Conservation (phyloP, 2,329 filamentous ascomycete species). For the Metarhizium humberi region DNA sequence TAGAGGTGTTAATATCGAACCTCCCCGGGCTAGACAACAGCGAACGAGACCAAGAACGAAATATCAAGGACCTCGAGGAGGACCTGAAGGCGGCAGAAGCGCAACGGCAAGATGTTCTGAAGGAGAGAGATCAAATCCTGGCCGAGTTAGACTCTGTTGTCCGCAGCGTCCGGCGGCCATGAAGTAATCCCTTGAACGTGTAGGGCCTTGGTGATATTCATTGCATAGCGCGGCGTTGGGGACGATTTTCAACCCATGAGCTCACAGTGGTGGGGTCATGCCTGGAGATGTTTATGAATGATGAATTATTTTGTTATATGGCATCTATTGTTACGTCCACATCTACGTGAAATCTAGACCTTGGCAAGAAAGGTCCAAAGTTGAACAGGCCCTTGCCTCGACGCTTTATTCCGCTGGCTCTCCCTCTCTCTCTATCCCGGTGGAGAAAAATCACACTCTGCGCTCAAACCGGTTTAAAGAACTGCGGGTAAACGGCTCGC, state of each 20-base stretch:
- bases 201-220: conserved; percentile 1
- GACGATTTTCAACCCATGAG: background rate
- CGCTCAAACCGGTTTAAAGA: conserved; percentile 56
- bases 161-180: conserved; percentile 49
- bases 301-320: background rate
- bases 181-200: conserved; percentile 13
- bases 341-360: background rate
- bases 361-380: background rate
- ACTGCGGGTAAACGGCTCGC: conserved; percentile 65
- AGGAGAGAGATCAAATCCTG: conserved; percentile 53
- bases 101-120: conserved; percentile 52
- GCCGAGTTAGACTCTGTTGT: conserved; percentile 52
- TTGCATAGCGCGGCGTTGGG: conserved; percentile 21
- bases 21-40: conserved; percentile 72
- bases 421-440: background rate
- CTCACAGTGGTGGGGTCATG: background rate
- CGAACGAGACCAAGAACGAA: conserved; percentile 64
- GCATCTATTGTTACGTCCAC: background rate
- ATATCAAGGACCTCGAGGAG: conserved; percentile 55
- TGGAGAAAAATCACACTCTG: conserved; percentile 10
- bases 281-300: background rate
- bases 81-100: conserved; percentile 54
- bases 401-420: background rate
- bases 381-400: background rate
- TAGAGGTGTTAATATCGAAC: conserved; percentile 65